A percentile compares a stretch with the other conserved stretches of the same genome.
Evolutionary conservation across 805 yeast genomes (phyloP).

Genomic region (Myxozyma mucilagina): DNA sequence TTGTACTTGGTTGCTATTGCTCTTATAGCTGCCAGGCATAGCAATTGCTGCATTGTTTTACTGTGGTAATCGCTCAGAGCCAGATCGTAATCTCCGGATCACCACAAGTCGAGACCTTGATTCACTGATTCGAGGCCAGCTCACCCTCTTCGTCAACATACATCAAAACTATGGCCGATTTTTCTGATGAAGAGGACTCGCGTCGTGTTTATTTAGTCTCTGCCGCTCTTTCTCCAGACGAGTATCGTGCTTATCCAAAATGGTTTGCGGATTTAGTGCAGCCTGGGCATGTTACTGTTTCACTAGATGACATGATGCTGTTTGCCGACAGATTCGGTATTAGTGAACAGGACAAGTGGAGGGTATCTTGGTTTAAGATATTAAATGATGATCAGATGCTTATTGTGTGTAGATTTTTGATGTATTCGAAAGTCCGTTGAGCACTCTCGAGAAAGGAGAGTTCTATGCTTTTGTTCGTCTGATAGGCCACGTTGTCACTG

Average conservation of each 20-base stretch:
- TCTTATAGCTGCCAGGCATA: too few species aligned
- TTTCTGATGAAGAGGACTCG: constrained; percentile 15
- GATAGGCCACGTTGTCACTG: constrained; percentile 64
- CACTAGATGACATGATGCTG: constrained; percentile 72
- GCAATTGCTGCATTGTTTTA: too few species aligned
- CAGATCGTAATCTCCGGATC: too few species aligned
- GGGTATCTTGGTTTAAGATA: constrained; percentile 44
- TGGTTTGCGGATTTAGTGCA: constrained; percentile 83
- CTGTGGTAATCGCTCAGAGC: too few species aligned
- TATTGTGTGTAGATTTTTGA: constrained; percentile 31
- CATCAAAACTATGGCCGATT: constrained; percentile 3
- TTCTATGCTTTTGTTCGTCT: constrained; percentile 85
- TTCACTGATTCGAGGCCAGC: neutral
- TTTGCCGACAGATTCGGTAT: constrained; percentile 79
- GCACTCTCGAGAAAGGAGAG: constrained; percentile 78
- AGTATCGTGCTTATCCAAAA: constrained; percentile 79
- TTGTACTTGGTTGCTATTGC: too few species aligned
- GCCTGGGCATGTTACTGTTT: constrained; percentile 63
- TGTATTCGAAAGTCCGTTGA: constrained; percentile 41
- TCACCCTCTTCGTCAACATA: neutral
- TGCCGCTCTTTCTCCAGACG: constrained; percentile 61
- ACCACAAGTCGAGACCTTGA: too few species aligned
- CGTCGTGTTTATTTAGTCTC: constrained; percentile 30
- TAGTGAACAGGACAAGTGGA: constrained; percentile 50
- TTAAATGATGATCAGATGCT: neutral